Conservation (phyloP, 257 asterid species). For the Asclepias syriaca region DNA sequence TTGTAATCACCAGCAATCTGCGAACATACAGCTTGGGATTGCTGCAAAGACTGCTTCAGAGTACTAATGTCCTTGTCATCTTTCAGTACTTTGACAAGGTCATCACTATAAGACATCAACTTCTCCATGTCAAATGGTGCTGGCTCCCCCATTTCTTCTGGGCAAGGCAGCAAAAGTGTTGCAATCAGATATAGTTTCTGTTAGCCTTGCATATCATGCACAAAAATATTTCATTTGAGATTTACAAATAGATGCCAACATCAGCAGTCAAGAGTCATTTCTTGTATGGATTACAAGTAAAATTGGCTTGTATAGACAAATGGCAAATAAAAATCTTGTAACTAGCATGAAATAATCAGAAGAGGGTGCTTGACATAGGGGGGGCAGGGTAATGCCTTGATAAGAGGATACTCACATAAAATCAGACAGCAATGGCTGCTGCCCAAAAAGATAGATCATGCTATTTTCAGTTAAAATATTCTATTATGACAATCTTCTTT, state of each 20-base stretch:
- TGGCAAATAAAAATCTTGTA: background rate
- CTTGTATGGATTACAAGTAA: background rate
- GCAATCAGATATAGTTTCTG: background rate
- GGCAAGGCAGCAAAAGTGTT: background rate
- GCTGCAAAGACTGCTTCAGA: slow-evolving; percentile 46
- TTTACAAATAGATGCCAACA: background rate
- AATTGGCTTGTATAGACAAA: background rate
- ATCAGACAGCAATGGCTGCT: background rate
- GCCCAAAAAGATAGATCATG: background rate
- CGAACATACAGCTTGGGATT: slow-evolving; percentile 41
- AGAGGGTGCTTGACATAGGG: background rate
- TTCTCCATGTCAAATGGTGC: slow-evolving; percentile 42
- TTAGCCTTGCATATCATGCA: background rate
- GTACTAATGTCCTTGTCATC: slow-evolving; percentile 38
- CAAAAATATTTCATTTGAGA: background rate
- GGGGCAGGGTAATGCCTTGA: background rate
- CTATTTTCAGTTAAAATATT: background rate
- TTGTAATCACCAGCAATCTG: slow-evolving; percentile 43
- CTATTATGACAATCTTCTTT: background rate
- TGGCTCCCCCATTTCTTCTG: slow-evolving; percentile 29
- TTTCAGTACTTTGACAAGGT: slow-evolving; percentile 45
- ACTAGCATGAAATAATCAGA: background rate
- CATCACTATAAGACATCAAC: slow-evolving; percentile 38
- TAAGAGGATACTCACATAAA: background rate
- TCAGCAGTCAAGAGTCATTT: background rate